A percentile compares a stretch with the other conserved stretches of the same genome.
These are phyloP conservation scores for Hypoxylon sp. DNA, from an alignment of 2,329 filamentous ascomycete genomes.

Conservation along the genomic window DNA sequence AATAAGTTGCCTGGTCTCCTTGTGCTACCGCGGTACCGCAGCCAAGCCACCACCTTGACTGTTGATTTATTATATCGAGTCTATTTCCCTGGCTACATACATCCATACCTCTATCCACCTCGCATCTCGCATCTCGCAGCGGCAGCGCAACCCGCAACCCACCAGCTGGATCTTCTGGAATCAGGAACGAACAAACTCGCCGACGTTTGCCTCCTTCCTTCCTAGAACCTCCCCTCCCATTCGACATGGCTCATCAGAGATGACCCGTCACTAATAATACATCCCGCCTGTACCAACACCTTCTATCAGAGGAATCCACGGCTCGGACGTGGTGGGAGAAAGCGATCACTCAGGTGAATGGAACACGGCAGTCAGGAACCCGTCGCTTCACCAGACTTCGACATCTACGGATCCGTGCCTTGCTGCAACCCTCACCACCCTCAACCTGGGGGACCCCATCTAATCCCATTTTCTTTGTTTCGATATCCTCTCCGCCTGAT, in stretches of 20 bases:
- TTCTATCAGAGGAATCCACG: constrained; percentile 19
- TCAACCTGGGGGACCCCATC: constrained; percentile 13
- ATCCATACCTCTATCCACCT: constrained; percentile 12
- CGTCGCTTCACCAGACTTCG: constrained; percentile 28
- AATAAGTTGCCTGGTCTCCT: constrained; percentile 34
- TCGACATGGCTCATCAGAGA: constrained; percentile 48
- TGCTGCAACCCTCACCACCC: constrained; percentile 18
- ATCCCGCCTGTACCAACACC: constrained; percentile 38
- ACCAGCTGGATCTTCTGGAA: constrained; percentile 38
- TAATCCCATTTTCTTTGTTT: constrained; percentile 28
- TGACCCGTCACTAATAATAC: constrained; percentile 42
- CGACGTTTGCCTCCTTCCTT: constrained; percentile 35
- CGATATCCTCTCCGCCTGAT: constrained; percentile 8
- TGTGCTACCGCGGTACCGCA: constrained; percentile 35
- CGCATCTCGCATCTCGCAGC: background rate
- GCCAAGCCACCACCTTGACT: constrained; percentile 30
- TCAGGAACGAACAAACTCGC: constrained; percentile 38
- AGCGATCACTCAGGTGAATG: constrained; percentile 32
- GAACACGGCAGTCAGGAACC: constrained; percentile 34
- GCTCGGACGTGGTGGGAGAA: constrained; percentile 23
- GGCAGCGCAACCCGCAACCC: too few species aligned
- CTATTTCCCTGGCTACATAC: constrained; percentile 23
- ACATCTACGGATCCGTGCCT: constrained; percentile 8
- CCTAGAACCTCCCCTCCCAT: constrained; percentile 28
- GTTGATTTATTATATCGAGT: constrained; percentile 36